Conservation (phyloP, 2,329 filamentous ascomycete species). For the Fusarium papillatum region DNA sequence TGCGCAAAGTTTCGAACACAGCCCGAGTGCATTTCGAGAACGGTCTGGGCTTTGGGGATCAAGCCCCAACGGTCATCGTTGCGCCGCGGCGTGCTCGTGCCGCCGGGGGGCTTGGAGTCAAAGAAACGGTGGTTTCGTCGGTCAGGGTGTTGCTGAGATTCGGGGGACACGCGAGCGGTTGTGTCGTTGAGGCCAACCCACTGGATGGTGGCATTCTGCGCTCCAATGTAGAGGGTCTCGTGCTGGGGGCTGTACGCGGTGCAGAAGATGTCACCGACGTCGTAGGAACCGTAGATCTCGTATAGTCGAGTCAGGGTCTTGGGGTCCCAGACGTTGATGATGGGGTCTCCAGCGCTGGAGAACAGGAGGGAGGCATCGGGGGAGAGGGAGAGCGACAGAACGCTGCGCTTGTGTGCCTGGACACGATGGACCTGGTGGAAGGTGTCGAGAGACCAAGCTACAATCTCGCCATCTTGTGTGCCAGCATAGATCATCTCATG, state of each 20-base stretch:
- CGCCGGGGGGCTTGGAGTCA: constrained; percentile 89
- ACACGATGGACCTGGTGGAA: constrained; percentile 85
- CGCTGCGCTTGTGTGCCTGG: constrained; percentile 91
- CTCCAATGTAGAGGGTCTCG: constrained; percentile 90
- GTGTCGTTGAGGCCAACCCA: constrained; percentile 85
- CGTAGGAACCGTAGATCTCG: constrained; percentile 93
- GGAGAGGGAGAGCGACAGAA: constrained; percentile 87
- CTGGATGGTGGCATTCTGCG: constrained; percentile 95
- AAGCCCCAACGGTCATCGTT: constrained; percentile 69
- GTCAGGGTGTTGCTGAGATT: constrained; percentile 79
- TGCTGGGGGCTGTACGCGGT: constrained; percentile 87
- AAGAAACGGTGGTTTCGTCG: constrained; percentile 91
- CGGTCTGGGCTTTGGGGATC: constrained; percentile 66
- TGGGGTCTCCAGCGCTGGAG: constrained; percentile 92
- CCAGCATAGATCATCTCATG: constrained; percentile 90
- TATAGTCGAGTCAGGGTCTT: constrained; percentile 81
- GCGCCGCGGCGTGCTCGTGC: constrained; percentile 81
- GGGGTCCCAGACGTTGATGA: constrained; percentile 95
- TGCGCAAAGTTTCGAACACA: constrained; percentile 92
- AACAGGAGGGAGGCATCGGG: constrained; percentile 83
- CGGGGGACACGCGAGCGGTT: constrained; percentile 69
- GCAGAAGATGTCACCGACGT: constrained; percentile 96
- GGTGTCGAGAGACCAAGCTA: constrained; percentile 90
- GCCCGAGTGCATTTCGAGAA: constrained; percentile 85
- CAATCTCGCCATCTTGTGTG: constrained; percentile 92